Evolutionary conservation across 1,284 basidiomycete species (phyloP), one percentile per base, ranked within the genome.

Genomic region (Puccinia horiana): DNA sequence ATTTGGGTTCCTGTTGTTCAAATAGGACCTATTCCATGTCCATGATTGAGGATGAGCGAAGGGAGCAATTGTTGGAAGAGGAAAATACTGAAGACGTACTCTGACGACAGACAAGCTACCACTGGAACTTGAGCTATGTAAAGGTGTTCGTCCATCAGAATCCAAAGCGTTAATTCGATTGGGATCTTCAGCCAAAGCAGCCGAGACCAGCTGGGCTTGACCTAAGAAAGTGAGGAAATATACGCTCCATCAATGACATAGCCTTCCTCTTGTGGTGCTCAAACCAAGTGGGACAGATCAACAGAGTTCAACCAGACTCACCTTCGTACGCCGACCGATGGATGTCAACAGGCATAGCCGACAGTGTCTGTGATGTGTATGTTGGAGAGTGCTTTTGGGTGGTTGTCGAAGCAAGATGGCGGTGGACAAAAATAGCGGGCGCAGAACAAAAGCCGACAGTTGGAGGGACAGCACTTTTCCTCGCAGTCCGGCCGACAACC

Each of bases 201-300:
- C 78, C 52, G 69, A 44, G n/a, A 80, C 78, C 37, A 73, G 40
- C 54, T 80, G 78, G 54, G 52, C 69, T 80, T 80, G 78, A 56
- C 76, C 76, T 78, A 47, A n/a, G 20, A 40, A 29, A 1, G 40
- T 40, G 12, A 16, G 37, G 20, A 42, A 20, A 32, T 29, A 37
- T 42, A 5, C 29, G 65, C 20, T 65, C 32, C 1, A 65, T 65
- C 8, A 18, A 65, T 35, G 32, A 65, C 29, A 26, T 5, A 12
- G 4, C n/a, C n/a, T n/a, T n/a, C n/a, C 44, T 47, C 44, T 47
- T 47, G 44, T 47, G 9, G 29, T 49, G 52, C 12, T 29, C 47
- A 35, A 18, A 58, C 56, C 54, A 61, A 11, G 32, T 18, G 9
- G 54, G 40, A 42, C 20, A 40, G 40, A 32, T 37, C 14, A 40